Evolutionary conservation across 2,329 filamentous ascomycete genomes (phyloP).

Genomic region (Aspergillus melleus): DNA sequence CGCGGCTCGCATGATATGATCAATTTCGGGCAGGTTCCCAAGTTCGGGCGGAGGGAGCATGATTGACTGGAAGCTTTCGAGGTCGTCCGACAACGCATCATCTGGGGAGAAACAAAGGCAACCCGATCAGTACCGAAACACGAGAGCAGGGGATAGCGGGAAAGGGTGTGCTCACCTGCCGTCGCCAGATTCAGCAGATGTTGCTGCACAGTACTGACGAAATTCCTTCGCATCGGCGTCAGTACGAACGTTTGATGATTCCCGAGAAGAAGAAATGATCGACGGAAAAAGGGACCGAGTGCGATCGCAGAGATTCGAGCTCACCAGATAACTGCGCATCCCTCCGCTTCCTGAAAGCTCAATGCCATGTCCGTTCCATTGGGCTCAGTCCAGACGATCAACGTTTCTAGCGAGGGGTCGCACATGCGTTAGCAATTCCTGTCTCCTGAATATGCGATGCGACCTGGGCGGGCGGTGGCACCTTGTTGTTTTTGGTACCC

Average conservation of each 20-base stretch:
- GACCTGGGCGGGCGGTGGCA: conserved; percentile 39
- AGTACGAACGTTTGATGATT: conserved; percentile 9
- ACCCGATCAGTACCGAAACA: not conserved
- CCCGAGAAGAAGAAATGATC: no score
- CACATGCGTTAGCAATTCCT: conserved; percentile 22
- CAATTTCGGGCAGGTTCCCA: conserved; percentile 80
- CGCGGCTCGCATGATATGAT: conserved; percentile 77
- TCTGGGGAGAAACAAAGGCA: conserved; percentile 51
- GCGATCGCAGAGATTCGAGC: conserved; percentile 22
- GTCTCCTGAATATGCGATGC: conserved; percentile 8
- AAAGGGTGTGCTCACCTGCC: conserved; percentile 52
- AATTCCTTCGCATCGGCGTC: conserved; percentile 65
- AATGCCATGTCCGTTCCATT: conserved; percentile 94
- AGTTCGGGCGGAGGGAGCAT: conserved; percentile 77
- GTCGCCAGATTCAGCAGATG: conserved; percentile 63
- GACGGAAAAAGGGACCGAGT: conserved; percentile 9
- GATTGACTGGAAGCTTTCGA: conserved; percentile 70
- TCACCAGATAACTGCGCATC: conserved; percentile 89
- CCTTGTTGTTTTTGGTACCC: conserved; percentile 98
- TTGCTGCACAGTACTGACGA: conserved; percentile 82
- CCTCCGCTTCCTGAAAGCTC: conserved; percentile 96
- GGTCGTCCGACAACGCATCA: conserved; percentile 85
- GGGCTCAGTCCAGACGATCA: conserved; percentile 96
- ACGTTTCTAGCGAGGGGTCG: conserved; percentile 66
- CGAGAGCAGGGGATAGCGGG: not conserved